Conservation (phyloP, 805 yeast genomes). For the Hanseniaspora jakobsenii region DNA sequence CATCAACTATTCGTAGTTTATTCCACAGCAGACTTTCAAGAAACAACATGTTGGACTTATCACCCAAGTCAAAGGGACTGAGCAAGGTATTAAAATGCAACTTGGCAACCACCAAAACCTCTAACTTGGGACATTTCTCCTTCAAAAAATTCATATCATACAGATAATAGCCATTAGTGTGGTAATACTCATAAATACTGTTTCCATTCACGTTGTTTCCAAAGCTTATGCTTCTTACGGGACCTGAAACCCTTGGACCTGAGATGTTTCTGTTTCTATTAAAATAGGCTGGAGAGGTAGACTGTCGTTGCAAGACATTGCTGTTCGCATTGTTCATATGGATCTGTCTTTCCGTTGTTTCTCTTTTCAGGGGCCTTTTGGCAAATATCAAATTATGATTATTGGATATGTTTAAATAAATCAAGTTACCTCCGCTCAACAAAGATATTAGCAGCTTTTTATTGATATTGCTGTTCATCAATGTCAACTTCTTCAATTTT, state of each 20-base stretch:
- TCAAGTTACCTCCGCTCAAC: not conserved
- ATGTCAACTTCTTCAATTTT: conserved; percentile 1
- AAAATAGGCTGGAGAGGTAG: not conserved
- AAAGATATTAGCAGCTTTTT: conserved; percentile 1
- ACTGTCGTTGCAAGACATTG: too few species aligned
- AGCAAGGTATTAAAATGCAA: not conserved
- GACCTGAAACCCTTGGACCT: too few species aligned
- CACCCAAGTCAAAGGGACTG: not conserved
- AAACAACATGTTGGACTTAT: not conserved
- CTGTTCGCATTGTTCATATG: too few species aligned
- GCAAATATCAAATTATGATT: conserved; percentile 7
- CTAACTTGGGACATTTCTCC: not conserved
- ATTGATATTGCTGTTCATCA: conserved; percentile 11
- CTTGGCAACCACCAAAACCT: conserved; percentile 4
- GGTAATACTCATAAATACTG: too few species aligned
- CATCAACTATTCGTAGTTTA: conserved; percentile 2
- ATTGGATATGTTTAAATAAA: conserved; percentile 5
- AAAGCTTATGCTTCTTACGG: too few species aligned
- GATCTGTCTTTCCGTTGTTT: not conserved
- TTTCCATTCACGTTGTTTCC: too few species aligned
- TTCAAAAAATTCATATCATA: not conserved
- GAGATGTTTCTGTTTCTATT: not conserved
- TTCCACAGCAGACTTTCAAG: conserved; percentile 1
- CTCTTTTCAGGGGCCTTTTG: too few species aligned
- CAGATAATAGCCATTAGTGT: not conserved